These are phyloP conservation scores for Daldinia eschscholtzii DNA, from an alignment of 2,329 filamentous ascomycete species.

Conservation along the genomic window DNA sequence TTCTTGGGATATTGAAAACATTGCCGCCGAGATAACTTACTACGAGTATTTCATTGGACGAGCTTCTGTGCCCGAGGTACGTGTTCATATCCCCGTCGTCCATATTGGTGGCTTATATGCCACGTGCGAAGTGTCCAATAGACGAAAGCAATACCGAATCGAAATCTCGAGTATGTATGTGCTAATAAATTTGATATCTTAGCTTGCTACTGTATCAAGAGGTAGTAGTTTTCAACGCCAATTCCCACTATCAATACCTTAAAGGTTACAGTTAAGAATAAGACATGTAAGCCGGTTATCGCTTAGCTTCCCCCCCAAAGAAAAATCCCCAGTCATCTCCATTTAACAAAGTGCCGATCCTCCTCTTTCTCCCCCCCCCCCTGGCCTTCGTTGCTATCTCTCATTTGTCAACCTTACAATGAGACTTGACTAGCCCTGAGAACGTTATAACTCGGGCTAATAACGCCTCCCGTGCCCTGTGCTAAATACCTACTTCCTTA, in stretches of 20 bases:
- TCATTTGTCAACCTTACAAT: conserved; percentile 15
- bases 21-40: conserved; percentile 1
- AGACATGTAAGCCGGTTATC: conserved; percentile 6
- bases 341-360: conserved; percentile 43
- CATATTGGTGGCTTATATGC: conserved; percentile 6
- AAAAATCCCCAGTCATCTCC: conserved; percentile 27
- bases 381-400: conserved; percentile 16
- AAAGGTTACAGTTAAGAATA: not conserved
- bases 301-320: conserved; percentile 5
- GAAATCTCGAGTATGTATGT: not conserved
- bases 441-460: conserved; percentile 20
- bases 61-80: not conserved
- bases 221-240: not conserved
- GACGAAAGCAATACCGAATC: conserved; percentile 2
- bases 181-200: not conserved
- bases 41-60: conserved; percentile 15
- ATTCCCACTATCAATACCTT: not conserved
- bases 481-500: conserved; percentile 12
- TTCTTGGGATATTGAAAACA: not conserved
- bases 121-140: conserved; percentile 10
- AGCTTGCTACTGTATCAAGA: not conserved
- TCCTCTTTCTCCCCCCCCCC: conserved; percentile 15
- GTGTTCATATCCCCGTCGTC: not conserved
- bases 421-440: conserved; percentile 11
- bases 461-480: conserved; percentile 20